Evolutionary conservation across 2,329 filamentous ascomycete species (phyloP).

Genomic region (Colletotrichum tanaceti): DNA sequence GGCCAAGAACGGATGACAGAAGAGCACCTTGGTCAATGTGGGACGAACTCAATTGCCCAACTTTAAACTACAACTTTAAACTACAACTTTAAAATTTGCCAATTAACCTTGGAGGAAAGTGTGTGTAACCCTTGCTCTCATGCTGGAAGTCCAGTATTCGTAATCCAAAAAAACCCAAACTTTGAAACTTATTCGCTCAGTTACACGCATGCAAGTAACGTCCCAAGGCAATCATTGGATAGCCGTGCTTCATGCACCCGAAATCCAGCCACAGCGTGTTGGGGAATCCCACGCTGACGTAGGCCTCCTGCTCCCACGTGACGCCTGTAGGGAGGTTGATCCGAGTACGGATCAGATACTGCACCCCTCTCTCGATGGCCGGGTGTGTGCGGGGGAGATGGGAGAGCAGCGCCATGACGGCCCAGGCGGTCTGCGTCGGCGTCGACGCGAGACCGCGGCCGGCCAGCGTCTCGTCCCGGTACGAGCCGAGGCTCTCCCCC

Average conservation of each 20-base stretch:
- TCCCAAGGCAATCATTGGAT: conserved; percentile 24
- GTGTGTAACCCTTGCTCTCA: no score
- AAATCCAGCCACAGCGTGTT: conserved; percentile 29
- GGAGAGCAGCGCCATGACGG: conserved; percentile 11
- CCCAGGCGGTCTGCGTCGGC: conserved; percentile 19
- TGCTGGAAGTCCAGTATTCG: no score
- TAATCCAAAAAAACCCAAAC: neutral
- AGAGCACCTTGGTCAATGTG: no score
- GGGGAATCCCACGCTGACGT: conserved; percentile 21
- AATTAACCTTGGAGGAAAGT: no score
- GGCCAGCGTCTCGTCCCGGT: conserved; percentile 14
- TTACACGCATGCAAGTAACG: conserved; percentile 25
- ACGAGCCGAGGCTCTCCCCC: conserved; percentile 23
- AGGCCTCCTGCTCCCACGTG: conserved; percentile 23
- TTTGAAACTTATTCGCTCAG: no score
- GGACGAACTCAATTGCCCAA: no score
- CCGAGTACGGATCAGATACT: conserved; percentile 1
- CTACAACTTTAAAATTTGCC: no score
- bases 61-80: no score
- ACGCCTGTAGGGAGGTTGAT: neutral
- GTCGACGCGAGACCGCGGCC: conserved; percentile 15
- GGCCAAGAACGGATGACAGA: no score
- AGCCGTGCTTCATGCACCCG: conserved; percentile 18
- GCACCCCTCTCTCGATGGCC: conserved; percentile 16
- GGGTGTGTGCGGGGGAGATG: conserved; percentile 9